Evolutionary conservation across 208 protist genomes (phyloP).

Genomic region (Leishmania arabica): DNA sequence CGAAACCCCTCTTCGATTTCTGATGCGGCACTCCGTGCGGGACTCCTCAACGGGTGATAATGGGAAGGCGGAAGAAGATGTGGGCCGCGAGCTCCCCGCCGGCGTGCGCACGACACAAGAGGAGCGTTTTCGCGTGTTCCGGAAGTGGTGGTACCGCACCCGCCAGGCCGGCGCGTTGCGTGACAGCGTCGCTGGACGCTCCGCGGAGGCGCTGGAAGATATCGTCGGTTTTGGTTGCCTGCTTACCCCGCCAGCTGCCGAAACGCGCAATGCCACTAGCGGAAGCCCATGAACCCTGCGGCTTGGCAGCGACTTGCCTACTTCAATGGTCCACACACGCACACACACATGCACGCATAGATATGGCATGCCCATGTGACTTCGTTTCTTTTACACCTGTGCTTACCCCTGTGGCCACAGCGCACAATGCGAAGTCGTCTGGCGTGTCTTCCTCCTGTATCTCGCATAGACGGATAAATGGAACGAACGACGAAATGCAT

Average conservation of each 20-base stretch:
- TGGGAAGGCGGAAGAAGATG: conserved; percentile 14
- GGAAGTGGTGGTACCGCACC: conserved; percentile 28
- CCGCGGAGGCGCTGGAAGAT: conserved; percentile 27
- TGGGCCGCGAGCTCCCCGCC: conserved; percentile 6
- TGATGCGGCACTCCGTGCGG: conserved; percentile 3
- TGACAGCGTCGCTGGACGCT: conserved; percentile 25
- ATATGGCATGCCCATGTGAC: too few relatives aligned
- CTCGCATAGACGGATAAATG: neutral
- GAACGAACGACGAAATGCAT: neutral
- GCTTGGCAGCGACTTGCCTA: neutral
- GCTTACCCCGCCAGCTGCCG: conserved; percentile 7
- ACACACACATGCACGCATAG: neutral
- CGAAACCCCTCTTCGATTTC: conserved; percentile 16
- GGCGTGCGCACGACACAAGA: conserved; percentile 23
- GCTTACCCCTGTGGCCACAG: neutral
- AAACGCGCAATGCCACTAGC: neutral
- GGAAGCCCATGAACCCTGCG: neutral
- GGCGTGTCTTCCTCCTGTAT: neutral
- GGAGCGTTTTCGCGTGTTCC: conserved; percentile 27
- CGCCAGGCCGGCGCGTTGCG: conserved; percentile 31
- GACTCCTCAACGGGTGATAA: conserved; percentile 5
- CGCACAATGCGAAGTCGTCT: neutral
- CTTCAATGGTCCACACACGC: neutral
- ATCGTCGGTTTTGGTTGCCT: conserved; percentile 26
- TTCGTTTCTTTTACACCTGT: neutral